phyloP scores from a whole-genome alignment of 2,329 filamentous ascomycete species.

The Fusarium sp. region DNA sequence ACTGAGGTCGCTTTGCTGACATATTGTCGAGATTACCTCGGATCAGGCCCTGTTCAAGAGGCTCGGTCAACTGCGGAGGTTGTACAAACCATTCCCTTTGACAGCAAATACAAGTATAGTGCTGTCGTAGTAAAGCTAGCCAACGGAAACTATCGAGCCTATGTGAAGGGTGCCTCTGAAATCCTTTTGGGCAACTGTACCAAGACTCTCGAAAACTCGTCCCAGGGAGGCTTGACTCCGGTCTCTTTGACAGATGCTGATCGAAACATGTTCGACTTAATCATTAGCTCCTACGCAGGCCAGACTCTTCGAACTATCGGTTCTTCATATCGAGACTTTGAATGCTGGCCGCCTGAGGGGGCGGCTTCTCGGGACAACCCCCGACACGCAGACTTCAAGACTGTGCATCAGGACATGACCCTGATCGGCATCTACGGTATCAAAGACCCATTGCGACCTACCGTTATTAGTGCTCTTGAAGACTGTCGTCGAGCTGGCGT shows the following conservation, averaged over 20 bases:
- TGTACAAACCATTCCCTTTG: slow-evolving; percentile 64
- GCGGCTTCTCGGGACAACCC: slow-evolving; percentile 73
- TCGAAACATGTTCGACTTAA: slow-evolving; percentile 61
- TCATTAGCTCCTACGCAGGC: slow-evolving; percentile 70
- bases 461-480: slow-evolving; percentile 70
- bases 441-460: slow-evolving; percentile 72
- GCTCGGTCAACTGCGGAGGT: slow-evolving; percentile 59
- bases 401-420: slow-evolving; percentile 57
- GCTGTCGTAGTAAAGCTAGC: slow-evolving; percentile 64
- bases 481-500: slow-evolving; percentile 74
- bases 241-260: slow-evolving; percentile 62
- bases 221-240: slow-evolving; percentile 65
- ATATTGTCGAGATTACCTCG: slow-evolving; percentile 62
- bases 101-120: slow-evolving; percentile 67
- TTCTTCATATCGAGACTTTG: slow-evolving; percentile 77
- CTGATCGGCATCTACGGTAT: slow-evolving; percentile 69
- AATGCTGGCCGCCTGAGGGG: slow-evolving; percentile 74
- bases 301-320: slow-evolving; percentile 79
- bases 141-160: slow-evolving; percentile 57
- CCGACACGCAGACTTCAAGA: slow-evolving; percentile 59
- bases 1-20: slow-evolving; percentile 66
- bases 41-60: slow-evolving; percentile 59
- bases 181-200: slow-evolving; percentile 62
- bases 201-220: slow-evolving; percentile 58
- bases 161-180: slow-evolving; percentile 68